Evolutionary conservation across 164 flowering plant genomes (phyloP), one percentile per base, ranked within the genome.

Genomic region (Umbilicus rupestris): DNA sequence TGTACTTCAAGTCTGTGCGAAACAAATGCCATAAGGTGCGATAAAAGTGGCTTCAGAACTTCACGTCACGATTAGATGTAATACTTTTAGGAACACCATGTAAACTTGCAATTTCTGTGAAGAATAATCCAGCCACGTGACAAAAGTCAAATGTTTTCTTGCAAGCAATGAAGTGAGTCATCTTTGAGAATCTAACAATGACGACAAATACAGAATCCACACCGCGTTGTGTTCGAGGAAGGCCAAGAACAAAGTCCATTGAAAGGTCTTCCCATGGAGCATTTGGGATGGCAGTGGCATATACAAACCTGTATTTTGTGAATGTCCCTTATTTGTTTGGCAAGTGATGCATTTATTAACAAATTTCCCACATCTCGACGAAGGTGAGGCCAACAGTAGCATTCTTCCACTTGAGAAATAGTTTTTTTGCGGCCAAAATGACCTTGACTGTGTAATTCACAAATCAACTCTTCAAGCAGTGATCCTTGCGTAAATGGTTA

Each of bases 221-320:
- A 2, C 68, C 68, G 6, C 71, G 49, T 41, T 63, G 68, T 1
- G 68, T 68, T 11, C 50, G 69, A 20, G 66, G 50, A 4, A 62
- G 44, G 0, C 74, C 68, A 8, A 72, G 31, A 0, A 68, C 70
- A 58, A 72, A 68, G 28, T 72, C 74, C 74, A 68, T 63, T 11
- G 44, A 28, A 2, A 72, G 3, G 41, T 72, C 64, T 19, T 64
- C 62, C 73, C 64, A 70, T 64, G 45, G 39, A 24, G 10, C 39
- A 2, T 65, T n/a, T 4, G 69, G 28, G 20, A 68, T 39, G 68
- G 64, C 19, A 68, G 29, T 5, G 71, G 68, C n/a, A 35, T 62
- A n/a, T 64, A 68, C 8, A 72, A 37, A 0, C 71, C 58, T 12
- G 63, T 57, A 35, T 68, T 63, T 33, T 39, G 67, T 2, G 55